These are phyloP conservation scores for Echium plantagineum DNA, from an alignment of 257 asterid species.

Conservation along the genomic window DNA sequence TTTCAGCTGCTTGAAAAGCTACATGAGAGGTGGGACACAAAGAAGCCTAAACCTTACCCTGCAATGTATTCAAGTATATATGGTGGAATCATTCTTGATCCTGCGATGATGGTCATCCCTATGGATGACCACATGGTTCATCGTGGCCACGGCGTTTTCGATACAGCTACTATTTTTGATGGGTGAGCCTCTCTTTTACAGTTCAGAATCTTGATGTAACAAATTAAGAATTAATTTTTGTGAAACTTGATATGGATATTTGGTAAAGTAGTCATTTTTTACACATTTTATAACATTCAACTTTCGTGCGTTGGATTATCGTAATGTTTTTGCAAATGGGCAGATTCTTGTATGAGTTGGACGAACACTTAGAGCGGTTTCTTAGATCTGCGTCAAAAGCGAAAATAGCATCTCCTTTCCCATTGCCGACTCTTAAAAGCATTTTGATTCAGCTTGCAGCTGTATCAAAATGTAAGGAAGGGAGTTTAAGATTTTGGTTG, in stretches of 20 bases:
- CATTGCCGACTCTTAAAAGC: slow-evolving; percentile 46
- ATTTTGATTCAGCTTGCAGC: slow-evolving; percentile 25
- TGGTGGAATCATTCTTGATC: slow-evolving; percentile 10
- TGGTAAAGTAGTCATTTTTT: too few species aligned
- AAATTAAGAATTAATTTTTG: too few species aligned
- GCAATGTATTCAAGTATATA: slow-evolving; percentile 55
- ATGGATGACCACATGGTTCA: slow-evolving; percentile 9
- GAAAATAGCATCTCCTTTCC: slow-evolving; percentile 41
- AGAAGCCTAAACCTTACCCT: slow-evolving; percentile 41
- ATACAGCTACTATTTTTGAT: slow-evolving; percentile 1
- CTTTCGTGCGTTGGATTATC: too few species aligned
- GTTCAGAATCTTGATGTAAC: too few species aligned
- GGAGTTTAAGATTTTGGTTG: slow-evolving; percentile 73
- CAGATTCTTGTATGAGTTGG: too few species aligned
- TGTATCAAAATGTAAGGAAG: slow-evolving; percentile 19
- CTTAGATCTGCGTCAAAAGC: slow-evolving; percentile 75
- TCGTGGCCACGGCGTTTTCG: slow-evolving; percentile 5
- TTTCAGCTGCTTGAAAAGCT: slow-evolving; percentile 36
- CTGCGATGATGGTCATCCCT: slow-evolving; percentile 9
- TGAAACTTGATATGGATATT: too few species aligned
- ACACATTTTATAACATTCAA: too few species aligned
- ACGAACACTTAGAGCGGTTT: slow-evolving; percentile 11
- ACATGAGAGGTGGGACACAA: slow-evolving; percentile 36
- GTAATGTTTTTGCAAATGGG: too few species aligned
- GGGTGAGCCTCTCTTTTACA: not conserved